Conservation (phyloP, 2,329 filamentous ascomycete genomes). For the Cytospora mali region DNA sequence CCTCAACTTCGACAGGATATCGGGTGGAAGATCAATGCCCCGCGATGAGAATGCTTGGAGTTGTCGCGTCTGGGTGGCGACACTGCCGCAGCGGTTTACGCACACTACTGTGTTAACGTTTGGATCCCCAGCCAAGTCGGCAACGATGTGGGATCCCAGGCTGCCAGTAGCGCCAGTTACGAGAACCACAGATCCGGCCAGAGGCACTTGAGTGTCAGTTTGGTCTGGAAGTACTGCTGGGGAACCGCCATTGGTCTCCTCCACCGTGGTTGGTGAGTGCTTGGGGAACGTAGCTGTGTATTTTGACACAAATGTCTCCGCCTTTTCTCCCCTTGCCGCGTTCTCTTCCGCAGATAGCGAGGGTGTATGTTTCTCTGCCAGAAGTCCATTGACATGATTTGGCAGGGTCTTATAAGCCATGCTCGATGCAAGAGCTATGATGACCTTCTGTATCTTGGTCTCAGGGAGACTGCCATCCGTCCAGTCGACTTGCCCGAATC, state of each 20-base stretch:
- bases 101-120: conserved; percentile 43
- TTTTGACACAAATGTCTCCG: too few relatives aligned
- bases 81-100: conserved; percentile 44
- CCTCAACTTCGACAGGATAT: conserved; percentile 39
- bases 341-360: too few relatives aligned
- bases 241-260: too few relatives aligned
- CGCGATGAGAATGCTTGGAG: conserved; percentile 32
- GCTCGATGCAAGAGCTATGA: conserved; percentile 31
- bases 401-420: background rate
- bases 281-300: too few relatives aligned
- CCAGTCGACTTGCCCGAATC: conserved; percentile 38
- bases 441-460: conserved; percentile 33
- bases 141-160: conserved; percentile 42
- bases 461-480: conserved; percentile 35
- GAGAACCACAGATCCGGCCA: conserved; percentile 34
- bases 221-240: too few relatives aligned
- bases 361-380: too few relatives aligned
- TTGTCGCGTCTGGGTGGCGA: conserved; percentile 38
- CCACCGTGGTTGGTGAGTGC: too few relatives aligned
- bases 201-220: background rate
- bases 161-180: conserved; percentile 45
- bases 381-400: too few relatives aligned
- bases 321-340: too few relatives aligned
- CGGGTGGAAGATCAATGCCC: conserved; percentile 14
- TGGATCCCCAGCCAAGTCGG: conserved; percentile 33